Base-by-base conservation (phyloP, 805 yeast species). In the Yamadazyma ubonensis region DNA sequence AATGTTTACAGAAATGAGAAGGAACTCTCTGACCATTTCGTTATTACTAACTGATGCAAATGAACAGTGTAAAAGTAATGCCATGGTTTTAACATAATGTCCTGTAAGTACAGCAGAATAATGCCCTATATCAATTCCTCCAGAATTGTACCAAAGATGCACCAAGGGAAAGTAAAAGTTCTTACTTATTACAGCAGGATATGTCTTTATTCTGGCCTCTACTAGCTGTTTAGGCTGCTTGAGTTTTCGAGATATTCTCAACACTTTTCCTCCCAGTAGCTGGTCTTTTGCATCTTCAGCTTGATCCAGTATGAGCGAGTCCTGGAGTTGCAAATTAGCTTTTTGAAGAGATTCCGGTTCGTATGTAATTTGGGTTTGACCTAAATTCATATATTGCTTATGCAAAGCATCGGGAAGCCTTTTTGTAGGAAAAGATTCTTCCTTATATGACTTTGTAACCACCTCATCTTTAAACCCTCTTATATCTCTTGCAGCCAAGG, bases 401-500 rank as follows among this genome's bases (percentile, higher is more conserved):
- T n/a, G n/a, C n/a, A n/a, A n/a, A n/a, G n/a, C n/a, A n/a, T n/a
- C n/a, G n/a, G n/a, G 84, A 14, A 83, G 63, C 46, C 47, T 46
- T 42, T 70, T 62, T 1, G 75, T 49, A 0, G 74, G 59, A 36
- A 71, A 70, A 4, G 41, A 32, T 2, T 52, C 54, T 5, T 52
- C 51, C 9, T 50, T 45, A 17, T 44, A 63, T 4, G 73, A 69
- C 8, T 63, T 57, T 2, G 71, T 57, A n/a, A 70, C 70, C 0
- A 51, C 45, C 0, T 56, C 67, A 54, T 83, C 91, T 4, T 72
- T 69, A 21, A 69, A 57, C 0, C 89, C 91, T 31, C 83, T 66
- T 7, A 89, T 65, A 46, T 85, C 88, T 44, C 96, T 61, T 0
- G 89, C 87, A 2, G 86, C 76, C 17, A 89, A 61, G 0, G 90